A percentile compares a stretch with the other conserved stretches of the same genome.
Evolutionary conservation across 1,284 basidiomycete genomes (phyloP).

Genomic region (Sanghuangporus weigelae): DNA sequence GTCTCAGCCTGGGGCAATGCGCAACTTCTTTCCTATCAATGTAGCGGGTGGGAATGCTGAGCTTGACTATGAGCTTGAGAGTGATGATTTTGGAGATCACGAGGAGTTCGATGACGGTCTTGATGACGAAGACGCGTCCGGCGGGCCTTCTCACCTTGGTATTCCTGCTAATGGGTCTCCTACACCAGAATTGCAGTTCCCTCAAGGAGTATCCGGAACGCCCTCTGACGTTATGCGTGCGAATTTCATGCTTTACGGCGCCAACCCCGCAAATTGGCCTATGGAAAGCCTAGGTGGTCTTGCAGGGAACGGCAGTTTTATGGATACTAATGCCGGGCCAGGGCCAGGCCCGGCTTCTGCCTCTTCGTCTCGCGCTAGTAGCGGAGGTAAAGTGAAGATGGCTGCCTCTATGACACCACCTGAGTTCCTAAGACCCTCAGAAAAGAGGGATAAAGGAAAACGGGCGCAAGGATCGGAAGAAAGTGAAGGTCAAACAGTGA

Average conservation of each 20-base stretch:
- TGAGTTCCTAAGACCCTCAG: slow-evolving; percentile 1
- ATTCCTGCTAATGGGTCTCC: slow-evolving; percentile 1
- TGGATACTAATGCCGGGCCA: background rate
- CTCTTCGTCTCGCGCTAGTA: background rate
- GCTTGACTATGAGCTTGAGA: slow-evolving; percentile 1
- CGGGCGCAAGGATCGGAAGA: slow-evolving; percentile 4
- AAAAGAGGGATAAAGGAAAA: slow-evolving; percentile 8
- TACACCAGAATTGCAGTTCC: slow-evolving; percentile 15
- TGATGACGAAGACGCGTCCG: slow-evolving; percentile 8
- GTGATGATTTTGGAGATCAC: slow-evolving; percentile 11
- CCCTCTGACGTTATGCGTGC: slow-evolving; percentile 9
- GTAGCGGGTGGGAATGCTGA: background rate
- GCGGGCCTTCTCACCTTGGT: background rate
- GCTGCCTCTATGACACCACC: background rate
- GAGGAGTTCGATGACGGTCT: slow-evolving; percentile 12
- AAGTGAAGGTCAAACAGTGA: slow-evolving; percentile 13
- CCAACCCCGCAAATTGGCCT: slow-evolving; percentile 5
- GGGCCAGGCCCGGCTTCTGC: background rate
- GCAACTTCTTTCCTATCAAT: background rate
- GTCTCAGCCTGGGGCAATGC: background rate
- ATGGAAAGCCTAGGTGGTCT: slow-evolving; percentile 5
- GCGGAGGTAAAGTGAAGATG: background rate
- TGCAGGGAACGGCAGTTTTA: background rate
- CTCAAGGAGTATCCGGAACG: slow-evolving; percentile 12
- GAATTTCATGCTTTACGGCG: slow-evolving; percentile 9